Evolutionary conservation across 2,329 filamentous ascomycete genomes (phyloP).

Genomic region (Pleoardoris graminearum): DNA sequence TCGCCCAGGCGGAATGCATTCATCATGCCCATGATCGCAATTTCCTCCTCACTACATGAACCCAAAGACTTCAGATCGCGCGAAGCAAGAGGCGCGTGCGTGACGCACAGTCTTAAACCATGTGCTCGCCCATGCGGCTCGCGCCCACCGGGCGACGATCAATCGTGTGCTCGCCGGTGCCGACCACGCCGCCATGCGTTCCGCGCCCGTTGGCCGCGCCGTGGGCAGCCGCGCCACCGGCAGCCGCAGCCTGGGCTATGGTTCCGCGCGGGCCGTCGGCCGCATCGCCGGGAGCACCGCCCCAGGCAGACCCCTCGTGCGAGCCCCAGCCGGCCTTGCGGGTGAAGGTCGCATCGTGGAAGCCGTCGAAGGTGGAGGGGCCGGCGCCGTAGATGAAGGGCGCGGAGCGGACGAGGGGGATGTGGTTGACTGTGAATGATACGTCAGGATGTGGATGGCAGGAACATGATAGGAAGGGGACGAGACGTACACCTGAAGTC

Average conservation of each 20-base stretch:
- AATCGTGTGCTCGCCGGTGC: conserved; percentile 27
- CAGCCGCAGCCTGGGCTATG: conserved; percentile 26
- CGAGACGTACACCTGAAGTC: conserved; percentile 62
- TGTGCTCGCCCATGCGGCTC: conserved; percentile 30
- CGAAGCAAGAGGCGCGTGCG: too few relatives aligned
- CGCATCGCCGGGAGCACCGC: conserved; percentile 51
- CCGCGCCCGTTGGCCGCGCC: conserved; percentile 31
- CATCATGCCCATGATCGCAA: neutral
- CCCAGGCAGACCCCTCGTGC: conserved; percentile 44
- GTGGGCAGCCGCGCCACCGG: conserved; percentile 23
- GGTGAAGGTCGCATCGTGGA: conserved; percentile 61
- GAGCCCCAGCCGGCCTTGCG: conserved; percentile 64
- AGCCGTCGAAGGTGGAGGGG: conserved; percentile 46
- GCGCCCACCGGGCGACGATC: conserved; percentile 37
- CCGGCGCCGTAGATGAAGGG: conserved; percentile 58
- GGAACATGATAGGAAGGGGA: too few relatives aligned
- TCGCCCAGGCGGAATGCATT: neutral
- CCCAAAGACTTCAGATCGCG: neutral
- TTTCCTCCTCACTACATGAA: neutral
- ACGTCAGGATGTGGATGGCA: neutral
- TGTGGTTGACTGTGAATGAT: conserved; percentile 54
- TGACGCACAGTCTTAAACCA: conserved; percentile 22
- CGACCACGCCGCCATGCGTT: conserved; percentile 24
- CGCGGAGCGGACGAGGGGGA: conserved; percentile 63
- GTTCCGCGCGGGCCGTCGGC: conserved; percentile 41